These are phyloP conservation scores for Cylindrotheca closterium DNA, from an alignment of 108 stramenopile species.

Conservation along the genomic window DNA sequence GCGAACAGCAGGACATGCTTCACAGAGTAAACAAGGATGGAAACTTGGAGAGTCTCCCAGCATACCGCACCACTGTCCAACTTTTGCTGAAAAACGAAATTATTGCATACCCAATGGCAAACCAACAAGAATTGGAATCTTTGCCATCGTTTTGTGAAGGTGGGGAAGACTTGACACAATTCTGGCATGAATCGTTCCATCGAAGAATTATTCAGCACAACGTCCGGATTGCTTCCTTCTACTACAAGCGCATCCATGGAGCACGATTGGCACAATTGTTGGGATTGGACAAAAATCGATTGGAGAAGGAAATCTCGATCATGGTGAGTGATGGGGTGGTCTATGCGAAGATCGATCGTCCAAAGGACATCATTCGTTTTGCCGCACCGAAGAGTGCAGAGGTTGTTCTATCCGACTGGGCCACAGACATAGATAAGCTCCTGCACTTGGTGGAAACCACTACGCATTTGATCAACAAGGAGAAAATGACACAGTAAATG, in stretches of 20 bases:
- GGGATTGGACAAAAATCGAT: constrained; percentile 57
- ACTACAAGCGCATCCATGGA: constrained; percentile 91
- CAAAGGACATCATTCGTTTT: constrained; percentile 89
- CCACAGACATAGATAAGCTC: constrained; percentile 87
- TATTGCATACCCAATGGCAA: constrained; percentile 83
- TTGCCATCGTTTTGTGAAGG: constrained; percentile 54
- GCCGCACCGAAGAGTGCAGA: constrained; percentile 66
- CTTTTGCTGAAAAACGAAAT: constrained; percentile 88
- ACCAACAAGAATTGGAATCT: constrained; percentile 74
- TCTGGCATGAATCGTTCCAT: constrained; percentile 83
- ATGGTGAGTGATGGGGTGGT: constrained; percentile 88
- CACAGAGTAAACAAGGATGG: constrained; percentile 72
- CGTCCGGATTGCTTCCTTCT: constrained; percentile 82
- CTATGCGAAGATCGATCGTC: constrained; percentile 95
- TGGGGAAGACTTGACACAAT: constrained; percentile 53
- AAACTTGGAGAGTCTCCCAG: constrained; percentile 67
- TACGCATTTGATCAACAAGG: constrained; percentile 96
- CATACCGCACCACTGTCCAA: constrained; percentile 51
- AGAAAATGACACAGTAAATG: constrained; percentile 70
- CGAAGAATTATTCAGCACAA: constrained; percentile 97
- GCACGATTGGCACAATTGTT: constrained; percentile 88
- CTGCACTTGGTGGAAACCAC: constrained; percentile 94
- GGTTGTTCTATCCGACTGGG: constrained; percentile 92
- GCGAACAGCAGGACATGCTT: constrained; percentile 92
- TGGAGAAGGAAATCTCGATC: constrained; percentile 79